A percentile compares a stretch with the other conserved stretches of the same genome.
Evolutionary conservation across 1,284 basidiomycete species (phyloP).

Genomic region (Rhodotorula sp.): DNA sequence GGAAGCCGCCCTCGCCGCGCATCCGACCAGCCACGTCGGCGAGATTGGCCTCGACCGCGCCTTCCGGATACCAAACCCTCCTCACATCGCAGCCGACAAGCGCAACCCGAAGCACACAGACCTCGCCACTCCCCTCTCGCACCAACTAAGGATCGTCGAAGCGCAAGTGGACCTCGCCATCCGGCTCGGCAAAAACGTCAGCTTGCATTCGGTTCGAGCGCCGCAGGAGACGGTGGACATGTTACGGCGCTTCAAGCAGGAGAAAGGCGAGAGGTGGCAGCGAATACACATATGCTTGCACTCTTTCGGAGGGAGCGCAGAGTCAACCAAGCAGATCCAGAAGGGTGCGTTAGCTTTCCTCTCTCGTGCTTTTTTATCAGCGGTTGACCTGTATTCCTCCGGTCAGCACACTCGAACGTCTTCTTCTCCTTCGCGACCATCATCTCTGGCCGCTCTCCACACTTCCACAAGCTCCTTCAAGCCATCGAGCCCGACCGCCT

Average conservation of each 20-base stretch:
- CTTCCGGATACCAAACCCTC: slow-evolving; percentile 63
- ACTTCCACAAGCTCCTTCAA: slow-evolving; percentile 61
- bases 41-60: slow-evolving; percentile 77
- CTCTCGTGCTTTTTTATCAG: too few relatives aligned
- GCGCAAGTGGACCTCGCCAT: slow-evolving; percentile 74
- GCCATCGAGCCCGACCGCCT: slow-evolving; percentile 62
- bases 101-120: slow-evolving; percentile 53
- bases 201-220: slow-evolving; percentile 74
- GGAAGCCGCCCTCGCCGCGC: slow-evolving; percentile 58
- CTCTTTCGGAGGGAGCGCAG: slow-evolving; percentile 31
- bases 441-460: slow-evolving; percentile 67
- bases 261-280: slow-evolving; percentile 10
- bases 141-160: slow-evolving; percentile 70
- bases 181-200: slow-evolving; percentile 66
- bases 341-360: slow-evolving; percentile 9
- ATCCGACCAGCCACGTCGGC: slow-evolving; percentile 70
- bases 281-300: slow-evolving; percentile 37
- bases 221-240: slow-evolving; percentile 64
- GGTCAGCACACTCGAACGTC: slow-evolving; percentile 60
- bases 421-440: slow-evolving; percentile 74
- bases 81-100: slow-evolving; percentile 8
- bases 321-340: slow-evolving; percentile 34
- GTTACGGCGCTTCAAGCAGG: slow-evolving; percentile 47
- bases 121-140: slow-evolving; percentile 67
- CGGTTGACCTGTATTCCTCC: not conserved